Percentiles rank a stretch among this genome's conserved stretches.
phyloP scores from a whole-genome alignment of 1,139 yeast species.

The Magnusiomyces suaveolens region DNA sequence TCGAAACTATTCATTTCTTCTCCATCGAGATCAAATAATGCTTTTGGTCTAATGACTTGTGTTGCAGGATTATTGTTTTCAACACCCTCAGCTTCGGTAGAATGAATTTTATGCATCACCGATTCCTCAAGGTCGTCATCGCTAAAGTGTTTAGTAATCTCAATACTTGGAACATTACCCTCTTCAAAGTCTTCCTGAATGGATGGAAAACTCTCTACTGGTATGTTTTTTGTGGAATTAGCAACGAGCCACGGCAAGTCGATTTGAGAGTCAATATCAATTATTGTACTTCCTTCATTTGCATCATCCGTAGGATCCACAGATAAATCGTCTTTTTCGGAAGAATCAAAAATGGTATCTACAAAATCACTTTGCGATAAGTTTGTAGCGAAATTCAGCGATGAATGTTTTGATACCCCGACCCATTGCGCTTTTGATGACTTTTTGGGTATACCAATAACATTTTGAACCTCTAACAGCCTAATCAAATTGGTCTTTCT shows the following conservation, averaged over 20 bases:
- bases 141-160: background rate
- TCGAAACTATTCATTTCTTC: background rate
- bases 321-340: background rate
- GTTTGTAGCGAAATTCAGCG: background rate
- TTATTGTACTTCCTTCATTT: background rate
- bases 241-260: background rate
- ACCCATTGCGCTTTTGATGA: background rate
- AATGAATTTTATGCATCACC: no score
- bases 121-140: background rate
- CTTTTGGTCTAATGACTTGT: background rate
- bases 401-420: background rate
- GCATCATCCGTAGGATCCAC: background rate
- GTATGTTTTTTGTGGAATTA: background rate
- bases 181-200: background rate
- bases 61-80: background rate
- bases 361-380: background rate
- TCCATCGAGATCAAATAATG: background rate
- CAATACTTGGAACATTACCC: background rate
- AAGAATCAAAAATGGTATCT: background rate
- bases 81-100: no score
- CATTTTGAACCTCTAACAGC: slow-evolving; percentile 12
- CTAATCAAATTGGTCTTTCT: slow-evolving; percentile 35
- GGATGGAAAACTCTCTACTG: background rate
- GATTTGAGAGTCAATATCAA: background rate
- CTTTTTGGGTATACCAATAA: background rate